Evolutionary conservation across 2,329 filamentous ascomycete genomes (phyloP).

Genomic region (Pseudocercospora eumusae): DNA sequence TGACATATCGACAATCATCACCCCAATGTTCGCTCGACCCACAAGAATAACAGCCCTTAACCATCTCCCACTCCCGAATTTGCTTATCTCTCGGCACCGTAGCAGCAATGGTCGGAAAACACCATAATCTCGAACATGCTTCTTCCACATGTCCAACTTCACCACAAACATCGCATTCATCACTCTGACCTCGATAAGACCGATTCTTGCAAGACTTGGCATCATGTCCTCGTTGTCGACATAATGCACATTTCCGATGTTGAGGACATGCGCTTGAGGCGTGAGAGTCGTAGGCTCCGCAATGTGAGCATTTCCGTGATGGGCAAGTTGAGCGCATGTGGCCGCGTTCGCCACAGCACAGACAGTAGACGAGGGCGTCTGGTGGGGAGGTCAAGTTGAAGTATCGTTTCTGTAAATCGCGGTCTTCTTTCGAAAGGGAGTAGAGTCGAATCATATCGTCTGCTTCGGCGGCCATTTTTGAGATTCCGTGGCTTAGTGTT

Average conservation of each 20-base stretch:
- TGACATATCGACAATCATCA: slow-evolving; percentile 12
- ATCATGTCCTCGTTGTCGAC: slow-evolving; percentile 24
- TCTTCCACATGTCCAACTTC: slow-evolving; percentile 29
- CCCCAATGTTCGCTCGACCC: slow-evolving; percentile 16
- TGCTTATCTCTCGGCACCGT: neutral
- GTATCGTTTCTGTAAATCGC: slow-evolving; percentile 11
- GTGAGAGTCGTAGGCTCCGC: slow-evolving; percentile 17
- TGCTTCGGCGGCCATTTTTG: slow-evolving; percentile 6
- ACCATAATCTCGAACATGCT: slow-evolving; percentile 31
- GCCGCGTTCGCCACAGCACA: slow-evolving; percentile 22
- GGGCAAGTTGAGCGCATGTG: slow-evolving; percentile 18
- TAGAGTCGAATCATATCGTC: slow-evolving; percentile 8
- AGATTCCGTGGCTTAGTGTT: slow-evolving; percentile 1
- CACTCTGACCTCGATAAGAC: neutral
- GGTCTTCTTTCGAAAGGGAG: slow-evolving; percentile 7
- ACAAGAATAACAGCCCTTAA: slow-evolving; percentile 5
- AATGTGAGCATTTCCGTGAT: slow-evolving; percentile 19
- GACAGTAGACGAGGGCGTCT: slow-evolving; percentile 15
- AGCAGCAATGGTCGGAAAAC: slow-evolving; percentile 11
- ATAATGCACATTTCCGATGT: slow-evolving; percentile 20
- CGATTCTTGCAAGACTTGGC: slow-evolving; percentile 13
- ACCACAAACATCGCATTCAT: slow-evolving; percentile 17
- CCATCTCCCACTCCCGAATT: neutral
- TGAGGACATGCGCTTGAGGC: slow-evolving; percentile 18
- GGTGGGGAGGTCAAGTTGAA: slow-evolving; percentile 13